phyloP scores from a whole-genome alignment of 768 basidiomycete species.

The Paxillus involutus region DNA sequence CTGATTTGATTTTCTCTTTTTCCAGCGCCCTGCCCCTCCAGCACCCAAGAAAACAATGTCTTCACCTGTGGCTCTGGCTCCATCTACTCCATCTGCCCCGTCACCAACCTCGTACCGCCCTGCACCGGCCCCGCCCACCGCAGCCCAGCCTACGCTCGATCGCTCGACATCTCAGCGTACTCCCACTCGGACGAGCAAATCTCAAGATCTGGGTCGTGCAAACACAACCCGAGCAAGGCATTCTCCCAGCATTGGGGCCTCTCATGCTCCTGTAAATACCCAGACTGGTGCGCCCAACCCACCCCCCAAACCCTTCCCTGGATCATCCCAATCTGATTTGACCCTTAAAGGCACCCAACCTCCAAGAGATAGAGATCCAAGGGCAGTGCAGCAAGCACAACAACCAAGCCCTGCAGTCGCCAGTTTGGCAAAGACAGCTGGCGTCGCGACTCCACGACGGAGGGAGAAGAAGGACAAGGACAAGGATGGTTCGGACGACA shows the following conservation, averaged over 20 bases:
- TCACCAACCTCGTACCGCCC: conserved; percentile 63
- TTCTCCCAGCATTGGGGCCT: conserved; percentile 40
- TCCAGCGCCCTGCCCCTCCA: conserved; percentile 39
- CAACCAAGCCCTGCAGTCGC: conserved; percentile 63
- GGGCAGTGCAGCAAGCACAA: conserved; percentile 34
- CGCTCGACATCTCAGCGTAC: conserved; percentile 85
- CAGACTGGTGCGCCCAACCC: conserved; percentile 33
- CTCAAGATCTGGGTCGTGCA: conserved; percentile 52
- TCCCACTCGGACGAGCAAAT: conserved; percentile 51
- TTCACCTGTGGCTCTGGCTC: conserved; percentile 26
- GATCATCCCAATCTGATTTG: conserved; percentile 59
- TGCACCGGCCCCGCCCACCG: conserved; percentile 68
- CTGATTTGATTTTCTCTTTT: conserved; percentile 7
- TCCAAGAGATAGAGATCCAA: conserved; percentile 39
- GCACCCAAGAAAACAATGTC: conserved; percentile 41
- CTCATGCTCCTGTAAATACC: conserved; percentile 25
- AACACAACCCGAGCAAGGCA: conserved; percentile 69
- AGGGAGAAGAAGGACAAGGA: conserved; percentile 85
- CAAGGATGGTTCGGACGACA: conserved; percentile 81
- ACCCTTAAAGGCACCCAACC: conserved; percentile 42
- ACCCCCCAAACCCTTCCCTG: conserved; percentile 52
- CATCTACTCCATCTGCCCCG: conserved; percentile 29
- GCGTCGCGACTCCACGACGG: conserved; percentile 80
- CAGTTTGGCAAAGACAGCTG: conserved; percentile 63
- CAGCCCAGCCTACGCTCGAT: conserved; percentile 71